Evolutionary conservation across 768 basidiomycete species (phyloP), one percentile per base, ranked within the genome.

Genomic region (Podaxis pistillaris): DNA sequence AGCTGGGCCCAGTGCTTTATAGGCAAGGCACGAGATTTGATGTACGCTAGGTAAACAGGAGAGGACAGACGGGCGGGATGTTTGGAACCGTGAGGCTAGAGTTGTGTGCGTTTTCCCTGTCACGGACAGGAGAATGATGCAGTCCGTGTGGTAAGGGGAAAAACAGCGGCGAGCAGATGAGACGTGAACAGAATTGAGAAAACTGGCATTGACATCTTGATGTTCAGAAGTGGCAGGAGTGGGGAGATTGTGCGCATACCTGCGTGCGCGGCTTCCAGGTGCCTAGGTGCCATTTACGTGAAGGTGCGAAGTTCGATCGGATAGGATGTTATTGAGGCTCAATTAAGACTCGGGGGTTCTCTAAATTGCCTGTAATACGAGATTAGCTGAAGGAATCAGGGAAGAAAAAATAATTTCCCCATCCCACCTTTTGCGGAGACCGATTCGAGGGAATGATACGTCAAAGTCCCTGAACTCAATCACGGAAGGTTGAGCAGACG

Each of bases 341-440:
- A 56, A 61, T 24, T 17, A 60, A 26, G 63, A 56, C 12, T 53
- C 57, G 58, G 57, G 7, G 55, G 50, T 50, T 38, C 11, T 12
- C 13, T 51, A 22, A 17, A 22, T 11, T 37, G 47, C 33, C 15
- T 36, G n/a, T 24, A 37, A 56, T 56, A 40, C 15, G 19, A 22
- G 55, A 38, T 56, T 56, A 41, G 38, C 13, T 60, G 53, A 58
- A 62, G 54, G 40, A 55, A 37, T 58, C 46, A 47, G 33, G 59
- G 40, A 57, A 60, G n/a, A 46, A 49, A 60, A 51, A 37, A 28
- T 38, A 19, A 24, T 59, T 59, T 33, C 58, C 47, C 49, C 22
- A 61, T 33, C 24, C n/a, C 50, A 52, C 40, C 67, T 67, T 67
- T 63, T 66, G 67, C 69, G 66, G 67, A 65, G 66, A 64, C 56